Evolutionary conservation across 2,329 filamentous ascomycete genomes (phyloP), one percentile per base, ranked within the genome.

Genomic region (Graphium sp.): DNA sequence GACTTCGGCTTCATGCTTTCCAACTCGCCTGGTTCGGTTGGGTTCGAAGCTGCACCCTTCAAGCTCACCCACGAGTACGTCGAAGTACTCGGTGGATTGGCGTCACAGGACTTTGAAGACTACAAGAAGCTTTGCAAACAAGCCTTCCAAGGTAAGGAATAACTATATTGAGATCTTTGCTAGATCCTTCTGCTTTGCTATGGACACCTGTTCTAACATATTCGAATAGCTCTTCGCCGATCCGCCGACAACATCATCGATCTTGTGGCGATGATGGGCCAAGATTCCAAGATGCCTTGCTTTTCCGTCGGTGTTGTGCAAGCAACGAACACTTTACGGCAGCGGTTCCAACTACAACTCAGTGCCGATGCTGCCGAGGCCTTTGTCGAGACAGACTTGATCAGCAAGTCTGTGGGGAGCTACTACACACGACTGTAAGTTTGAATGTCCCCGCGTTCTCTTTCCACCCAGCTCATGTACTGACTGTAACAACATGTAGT

Each of bases 1-100:
- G 81, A 89, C 50, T 89, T 89, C 49, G 81, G 81, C 31, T 89
- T 89, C 48, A 87, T 89, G 78, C 60, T 89, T 19, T 85, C 78
- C 26, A 89, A 89, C 49, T 84, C 79, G 2, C 81, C 81, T 0
- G 81, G 81, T 1, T 78, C 74, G 7, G 80, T 89, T 45, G 80
- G 79, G 3, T 89, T 89, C 41, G 81, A 89, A 52, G 81, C 81
- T 10, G 81, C 81, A 5, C 81, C 81, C 1, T 89, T 89, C 53
- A 89, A 89, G 55, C 59, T 89, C 16, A 85, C 81, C 2, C 71
- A 84, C 37, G 81, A 89, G 44, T 89, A 89, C 45, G 74, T 89
- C 22, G 81, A 89, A 40, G 77, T 89, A 6, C 56, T 89, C 18
- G 81, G 81, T 12, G 81, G 81, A 2, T 49, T 80, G 5, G 69